Percentiles rank a stretch among this genome's conserved stretches.
Conservation (phyloP, 768 basidiomycete species). For the Cystobasidium tubakii region DNA sequence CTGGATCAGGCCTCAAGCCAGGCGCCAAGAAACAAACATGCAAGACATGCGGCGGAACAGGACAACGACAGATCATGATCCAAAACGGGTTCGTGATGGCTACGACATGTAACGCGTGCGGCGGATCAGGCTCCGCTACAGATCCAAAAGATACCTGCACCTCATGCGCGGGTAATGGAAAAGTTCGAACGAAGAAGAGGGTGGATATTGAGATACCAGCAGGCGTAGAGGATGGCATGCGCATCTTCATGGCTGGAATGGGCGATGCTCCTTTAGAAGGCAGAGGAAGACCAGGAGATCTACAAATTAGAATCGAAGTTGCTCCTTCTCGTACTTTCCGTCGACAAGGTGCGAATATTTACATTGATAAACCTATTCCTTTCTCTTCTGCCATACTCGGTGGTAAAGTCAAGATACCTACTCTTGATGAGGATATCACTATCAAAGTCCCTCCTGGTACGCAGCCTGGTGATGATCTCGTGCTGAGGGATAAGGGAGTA, state of each 20-base stretch:
- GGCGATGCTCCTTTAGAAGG: slow-evolving; percentile 80
- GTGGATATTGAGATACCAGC: slow-evolving; percentile 78
- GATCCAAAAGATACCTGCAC: slow-evolving; percentile 72
- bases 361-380: slow-evolving; percentile 83
- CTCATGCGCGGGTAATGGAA: slow-evolving; percentile 76
- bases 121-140: slow-evolving; percentile 71
- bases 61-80: slow-evolving; percentile 79
- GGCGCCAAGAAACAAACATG: slow-evolving; percentile 79
- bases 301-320: slow-evolving; percentile 79
- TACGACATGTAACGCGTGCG: slow-evolving; percentile 75
- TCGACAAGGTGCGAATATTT: slow-evolving; percentile 83
- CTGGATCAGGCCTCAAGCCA: slow-evolving; percentile 75
- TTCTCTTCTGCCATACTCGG: slow-evolving; percentile 88
- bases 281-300: slow-evolving; percentile 72
- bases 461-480: slow-evolving; percentile 95
- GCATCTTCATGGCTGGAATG: slow-evolving; percentile 67
- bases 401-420: slow-evolving; percentile 83
- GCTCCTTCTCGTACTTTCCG: slow-evolving; percentile 74
- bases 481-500: slow-evolving; percentile 80
- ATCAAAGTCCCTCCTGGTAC: slow-evolving; percentile 86
- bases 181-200: slow-evolving; percentile 70
- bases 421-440: slow-evolving; percentile 90
- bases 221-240: slow-evolving; percentile 93
- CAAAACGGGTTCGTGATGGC: slow-evolving; percentile 96
- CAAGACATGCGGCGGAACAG: slow-evolving; percentile 72